Evolutionary conservation across 768 basidiomycete species (phyloP).

Genomic region (Psilocybe subaeruginosa): DNA sequence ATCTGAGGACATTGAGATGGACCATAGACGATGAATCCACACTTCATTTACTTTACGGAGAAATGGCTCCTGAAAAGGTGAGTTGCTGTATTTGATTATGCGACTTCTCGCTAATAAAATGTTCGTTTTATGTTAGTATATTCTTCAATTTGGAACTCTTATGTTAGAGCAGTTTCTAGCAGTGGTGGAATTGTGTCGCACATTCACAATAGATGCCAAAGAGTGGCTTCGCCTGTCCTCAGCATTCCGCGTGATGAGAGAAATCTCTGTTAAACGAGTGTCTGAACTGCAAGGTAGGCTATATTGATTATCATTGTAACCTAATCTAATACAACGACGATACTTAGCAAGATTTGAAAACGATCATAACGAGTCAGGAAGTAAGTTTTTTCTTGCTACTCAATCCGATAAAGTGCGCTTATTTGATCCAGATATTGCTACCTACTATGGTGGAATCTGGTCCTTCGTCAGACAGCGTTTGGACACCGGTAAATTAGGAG

Average conservation of each 20-base stretch:
- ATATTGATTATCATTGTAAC: not conserved
- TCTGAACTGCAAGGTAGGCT: not conserved
- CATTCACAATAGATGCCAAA: not conserved
- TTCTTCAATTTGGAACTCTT: conserved; percentile 1
- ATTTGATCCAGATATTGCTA: not conserved
- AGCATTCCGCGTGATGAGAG: not conserved
- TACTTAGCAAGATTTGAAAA: not conserved
- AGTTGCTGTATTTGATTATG: not conserved
- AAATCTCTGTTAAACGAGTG: not conserved
- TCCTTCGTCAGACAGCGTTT: not conserved
- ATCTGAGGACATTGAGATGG: not conserved
- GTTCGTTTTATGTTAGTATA: not conserved
- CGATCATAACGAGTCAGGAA: not conserved
- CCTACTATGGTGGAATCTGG: not conserved
- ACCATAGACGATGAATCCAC: conserved; percentile 6
- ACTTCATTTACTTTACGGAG: not conserved
- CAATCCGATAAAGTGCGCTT: not conserved
- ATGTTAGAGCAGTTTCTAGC: not conserved
- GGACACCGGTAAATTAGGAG: not conserved
- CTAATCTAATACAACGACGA: no score
- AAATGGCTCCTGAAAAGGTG: conserved; percentile 5
- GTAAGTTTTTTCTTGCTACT: not conserved
- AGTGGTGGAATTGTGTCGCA: not conserved
- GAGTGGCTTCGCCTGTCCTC: not conserved
- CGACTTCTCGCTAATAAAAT: not conserved